phyloP scores from a whole-genome alignment of 139 green algal genomes.

The Pseudopediastrum boryanum region DNA sequence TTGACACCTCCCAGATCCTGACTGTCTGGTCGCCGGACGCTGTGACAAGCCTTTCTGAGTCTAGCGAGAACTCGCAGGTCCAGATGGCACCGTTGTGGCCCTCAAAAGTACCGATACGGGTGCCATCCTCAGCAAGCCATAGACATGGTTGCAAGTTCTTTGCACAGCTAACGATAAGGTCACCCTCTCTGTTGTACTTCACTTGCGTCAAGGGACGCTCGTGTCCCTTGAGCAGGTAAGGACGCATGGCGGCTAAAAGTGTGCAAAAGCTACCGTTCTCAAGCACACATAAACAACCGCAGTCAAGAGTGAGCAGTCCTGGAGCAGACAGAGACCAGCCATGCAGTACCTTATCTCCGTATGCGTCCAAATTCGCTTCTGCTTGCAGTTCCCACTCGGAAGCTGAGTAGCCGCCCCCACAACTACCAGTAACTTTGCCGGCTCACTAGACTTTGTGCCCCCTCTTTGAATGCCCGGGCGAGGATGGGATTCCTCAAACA shows the following conservation, averaged over 20 bases:
- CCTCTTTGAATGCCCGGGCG: no score
- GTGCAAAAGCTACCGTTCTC: no score
- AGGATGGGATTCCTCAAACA: no score
- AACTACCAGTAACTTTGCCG: no score
- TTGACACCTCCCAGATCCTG: conserved; percentile 92
- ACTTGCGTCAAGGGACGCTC: conserved; percentile 88
- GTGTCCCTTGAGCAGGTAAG: conserved; percentile 89
- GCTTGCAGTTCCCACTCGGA: no score
- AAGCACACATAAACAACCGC: no score
- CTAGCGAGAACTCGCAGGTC: conserved; percentile 89
- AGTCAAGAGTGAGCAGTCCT: no score
- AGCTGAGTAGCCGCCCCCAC: no score
- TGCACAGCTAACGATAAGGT: conserved; percentile 94
- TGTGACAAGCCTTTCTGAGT: conserved; percentile 80
- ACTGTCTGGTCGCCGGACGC: conserved; percentile 86
- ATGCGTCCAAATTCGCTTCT: no score
- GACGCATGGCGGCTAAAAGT: conserved; percentile 81
- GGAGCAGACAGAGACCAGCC: no score
- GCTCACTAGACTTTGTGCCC: no score
- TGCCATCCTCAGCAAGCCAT: conserved; percentile 93
- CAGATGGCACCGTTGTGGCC: conserved; percentile 96
- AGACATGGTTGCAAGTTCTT: conserved; percentile 83
- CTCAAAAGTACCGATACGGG: conserved; percentile 93
- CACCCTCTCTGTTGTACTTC: conserved; percentile 96
- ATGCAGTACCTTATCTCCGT: no score